phyloP scores from a whole-genome alignment of 352 stramenopile species.

The Thalassiosira exigua region DNA sequence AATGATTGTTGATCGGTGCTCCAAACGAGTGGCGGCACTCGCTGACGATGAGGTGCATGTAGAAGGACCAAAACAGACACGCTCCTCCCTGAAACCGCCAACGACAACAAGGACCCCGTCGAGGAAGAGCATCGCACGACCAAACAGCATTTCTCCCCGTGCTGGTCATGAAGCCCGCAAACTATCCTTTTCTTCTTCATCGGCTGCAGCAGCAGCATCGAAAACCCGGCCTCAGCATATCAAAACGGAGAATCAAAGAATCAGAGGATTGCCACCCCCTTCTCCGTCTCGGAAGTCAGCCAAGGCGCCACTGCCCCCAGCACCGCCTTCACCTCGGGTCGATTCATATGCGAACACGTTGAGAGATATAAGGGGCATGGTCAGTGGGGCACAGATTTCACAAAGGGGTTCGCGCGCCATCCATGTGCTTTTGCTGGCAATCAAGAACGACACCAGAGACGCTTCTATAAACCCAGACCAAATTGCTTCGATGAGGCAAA shows the following conservation, averaged over 20 bases:
- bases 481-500: constrained; percentile 35
- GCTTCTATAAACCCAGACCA: constrained; percentile 18
- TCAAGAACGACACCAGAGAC: too few relatives aligned
- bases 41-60: background rate
- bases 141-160: constrained; percentile 7
- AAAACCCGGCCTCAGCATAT: constrained; percentile 32
- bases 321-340: background rate
- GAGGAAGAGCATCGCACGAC: constrained; percentile 15
- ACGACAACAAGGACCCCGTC: background rate
- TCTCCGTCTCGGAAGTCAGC: background rate
- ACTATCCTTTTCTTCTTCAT: constrained; percentile 30
- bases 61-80: background rate
- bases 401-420: too few relatives aligned
- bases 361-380: constrained; percentile 32
- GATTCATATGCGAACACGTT: constrained; percentile 25
- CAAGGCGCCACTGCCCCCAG: background rate
- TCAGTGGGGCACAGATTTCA: constrained; percentile 8
- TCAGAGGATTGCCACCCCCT: too few relatives aligned
- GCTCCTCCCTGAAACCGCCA: background rate
- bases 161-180: constrained; percentile 2
- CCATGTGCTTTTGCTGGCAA: too few relatives aligned
- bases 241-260: constrained; percentile 6
- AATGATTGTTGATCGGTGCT: constrained; percentile 71
- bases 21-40: constrained; percentile 29
- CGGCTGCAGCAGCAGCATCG: constrained; percentile 29